Conservation (phyloP, 352 stramenopile species). For the Saprolegnia diclina region DNA sequence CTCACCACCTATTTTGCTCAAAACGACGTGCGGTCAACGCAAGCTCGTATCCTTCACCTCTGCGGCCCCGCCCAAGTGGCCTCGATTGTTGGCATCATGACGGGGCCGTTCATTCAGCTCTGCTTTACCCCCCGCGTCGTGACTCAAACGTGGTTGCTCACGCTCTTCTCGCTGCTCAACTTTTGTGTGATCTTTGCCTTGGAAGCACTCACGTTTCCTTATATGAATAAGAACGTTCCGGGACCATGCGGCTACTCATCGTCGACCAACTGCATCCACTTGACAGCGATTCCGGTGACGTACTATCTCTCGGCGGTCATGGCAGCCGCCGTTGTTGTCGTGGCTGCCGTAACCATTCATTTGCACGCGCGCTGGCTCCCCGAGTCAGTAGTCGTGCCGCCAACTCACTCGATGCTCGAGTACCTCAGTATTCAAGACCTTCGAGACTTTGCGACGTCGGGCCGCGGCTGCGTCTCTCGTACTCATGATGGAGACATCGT, state of each 20-base stretch:
- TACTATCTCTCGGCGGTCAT: slow-evolving; percentile 3
- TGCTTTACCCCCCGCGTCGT: background rate
- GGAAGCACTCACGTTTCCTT: background rate
- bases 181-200: background rate
- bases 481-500: background rate
- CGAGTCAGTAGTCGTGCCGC: background rate
- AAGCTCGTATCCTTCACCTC: background rate
- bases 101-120: background rate
- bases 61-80: background rate
- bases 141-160: background rate
- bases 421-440: background rate
- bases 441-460: background rate
- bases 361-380: background rate
- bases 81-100: slow-evolving; percentile 6
- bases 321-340: background rate
- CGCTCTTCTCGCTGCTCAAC: background rate
- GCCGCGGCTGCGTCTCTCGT: background rate
- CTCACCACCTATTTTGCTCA: background rate
- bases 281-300: background rate
- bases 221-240: background rate
- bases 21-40: background rate
- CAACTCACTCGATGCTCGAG: background rate
- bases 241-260: background rate
- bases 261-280: slow-evolving; percentile 9
- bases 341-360: background rate